Conservation (phyloP, 805 yeast genomes). For the Teunomyces tritomae region DNA sequence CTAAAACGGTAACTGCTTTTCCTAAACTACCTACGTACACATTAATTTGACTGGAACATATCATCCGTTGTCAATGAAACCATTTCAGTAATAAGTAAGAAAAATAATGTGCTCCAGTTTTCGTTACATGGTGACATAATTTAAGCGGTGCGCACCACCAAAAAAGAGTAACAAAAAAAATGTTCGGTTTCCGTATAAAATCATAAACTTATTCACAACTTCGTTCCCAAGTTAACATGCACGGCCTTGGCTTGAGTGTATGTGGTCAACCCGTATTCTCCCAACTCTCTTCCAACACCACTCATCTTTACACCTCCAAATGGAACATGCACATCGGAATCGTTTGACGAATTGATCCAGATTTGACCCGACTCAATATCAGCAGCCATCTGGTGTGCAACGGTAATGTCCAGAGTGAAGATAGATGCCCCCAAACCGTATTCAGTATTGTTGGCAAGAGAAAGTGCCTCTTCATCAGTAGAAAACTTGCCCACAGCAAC, state of each 20-base stretch:
- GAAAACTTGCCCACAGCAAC: constrained; percentile 64
- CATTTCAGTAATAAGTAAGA: too few species aligned
- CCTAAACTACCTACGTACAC: too few species aligned
- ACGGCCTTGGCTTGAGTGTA: constrained; percentile 36
- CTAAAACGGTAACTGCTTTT: too few species aligned
- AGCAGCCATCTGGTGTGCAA: constrained; percentile 63
- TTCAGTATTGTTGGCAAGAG: constrained; percentile 65
- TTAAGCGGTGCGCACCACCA: neutral
- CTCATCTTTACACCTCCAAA: constrained; percentile 38
- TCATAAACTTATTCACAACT: constrained; percentile 17
- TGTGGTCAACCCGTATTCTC: constrained; percentile 34
- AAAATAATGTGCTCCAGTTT: too few species aligned
- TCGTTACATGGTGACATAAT: too few species aligned
- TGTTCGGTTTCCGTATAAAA: neutral
- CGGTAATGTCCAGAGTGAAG: constrained; percentile 63
- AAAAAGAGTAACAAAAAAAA: neutral
- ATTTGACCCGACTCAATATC: constrained; percentile 46
- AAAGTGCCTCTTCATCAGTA: constrained; percentile 65
- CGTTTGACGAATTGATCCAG: constrained; percentile 47
- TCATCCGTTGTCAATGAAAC: too few species aligned
- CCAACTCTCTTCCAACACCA: constrained; percentile 44
- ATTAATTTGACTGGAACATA: too few species aligned
- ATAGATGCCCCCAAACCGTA: constrained; percentile 85
- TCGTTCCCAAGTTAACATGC: constrained; percentile 56
- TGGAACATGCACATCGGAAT: constrained; percentile 39